These are phyloP conservation scores for Blastocystis sp. DNA, from an alignment of 352 stramenopile genomes.

Conservation along the genomic window DNA sequence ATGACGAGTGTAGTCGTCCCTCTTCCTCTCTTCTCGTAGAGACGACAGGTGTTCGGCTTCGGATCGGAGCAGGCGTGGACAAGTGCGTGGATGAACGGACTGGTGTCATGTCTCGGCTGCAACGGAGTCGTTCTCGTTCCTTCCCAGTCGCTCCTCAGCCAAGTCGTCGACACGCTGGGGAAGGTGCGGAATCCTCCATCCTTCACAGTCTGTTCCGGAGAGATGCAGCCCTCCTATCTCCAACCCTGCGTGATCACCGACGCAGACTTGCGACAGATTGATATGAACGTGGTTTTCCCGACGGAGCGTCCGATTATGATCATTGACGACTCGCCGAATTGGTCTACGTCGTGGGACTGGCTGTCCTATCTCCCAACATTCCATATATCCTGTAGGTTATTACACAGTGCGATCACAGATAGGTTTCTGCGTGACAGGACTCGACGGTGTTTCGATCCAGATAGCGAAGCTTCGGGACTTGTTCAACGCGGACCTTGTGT, in stretches of 20 bases:
- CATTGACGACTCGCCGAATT: not conserved
- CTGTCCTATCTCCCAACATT: slow-evolving; percentile 5
- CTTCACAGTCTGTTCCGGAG: not conserved
- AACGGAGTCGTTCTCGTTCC: not conserved
- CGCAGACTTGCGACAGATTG: not conserved
- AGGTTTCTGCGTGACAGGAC: not conserved
- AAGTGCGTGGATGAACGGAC: not conserved
- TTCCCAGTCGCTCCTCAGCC: not conserved
- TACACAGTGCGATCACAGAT: not conserved
- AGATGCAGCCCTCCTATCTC: not conserved
- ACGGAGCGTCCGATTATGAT: slow-evolving; percentile 2
- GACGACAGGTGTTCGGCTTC: slow-evolving; percentile 14
- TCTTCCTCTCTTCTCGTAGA: not conserved
- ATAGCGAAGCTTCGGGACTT: not conserved
- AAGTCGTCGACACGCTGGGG: not conserved
- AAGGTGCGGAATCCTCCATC: not conserved
- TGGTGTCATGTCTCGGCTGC: not conserved
- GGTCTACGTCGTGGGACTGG: not conserved
- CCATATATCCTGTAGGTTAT: not conserved
- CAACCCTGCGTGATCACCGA: not conserved
- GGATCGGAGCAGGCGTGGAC: not conserved
- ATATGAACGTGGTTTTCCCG: slow-evolving; percentile 4
- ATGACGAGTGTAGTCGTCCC: not conserved
- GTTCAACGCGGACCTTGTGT: slow-evolving; percentile 10
- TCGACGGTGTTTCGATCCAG: not conserved